These are phyloP conservation scores for Bonia amplexicaulis DNA, from an alignment of 176 grass and related monocot genomes.

Conservation along the genomic window DNA sequence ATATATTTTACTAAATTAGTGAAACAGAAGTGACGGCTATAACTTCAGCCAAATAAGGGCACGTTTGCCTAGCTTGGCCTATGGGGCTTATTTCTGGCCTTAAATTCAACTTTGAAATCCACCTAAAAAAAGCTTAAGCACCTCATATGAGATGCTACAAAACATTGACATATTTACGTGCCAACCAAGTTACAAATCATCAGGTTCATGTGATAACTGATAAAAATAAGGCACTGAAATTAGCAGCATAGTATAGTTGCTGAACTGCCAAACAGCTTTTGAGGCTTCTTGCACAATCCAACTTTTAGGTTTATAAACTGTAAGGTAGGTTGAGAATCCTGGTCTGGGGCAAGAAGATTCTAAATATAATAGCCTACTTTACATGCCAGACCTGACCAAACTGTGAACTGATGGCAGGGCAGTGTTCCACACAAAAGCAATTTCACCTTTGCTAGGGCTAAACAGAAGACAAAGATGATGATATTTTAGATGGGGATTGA, in stretches of 20 bases:
- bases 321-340: neutral
- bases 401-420: neutral
- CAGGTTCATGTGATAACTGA: neutral
- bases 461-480: slow-evolving; percentile 13
- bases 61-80: neutral
- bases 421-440: neutral
- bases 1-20: slow-evolving; percentile 12
- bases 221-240: neutral
- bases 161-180: neutral
- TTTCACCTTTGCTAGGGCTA: neutral
- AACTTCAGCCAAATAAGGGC: neutral
- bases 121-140: neutral
- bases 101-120: neutral
- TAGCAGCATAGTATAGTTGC: neutral
- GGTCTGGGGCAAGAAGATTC: neutral
- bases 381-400: neutral
- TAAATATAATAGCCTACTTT: slow-evolving; percentile 7
- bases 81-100: neutral
- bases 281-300: neutral
- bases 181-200: neutral
- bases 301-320: slow-evolving; percentile 12
- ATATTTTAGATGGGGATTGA: slow-evolving; percentile 7
- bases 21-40: neutral
- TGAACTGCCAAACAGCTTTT: neutral
- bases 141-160: neutral